Evolutionary conservation across 2,329 filamentous ascomycete species (phyloP), one percentile per base, ranked within the genome.

Genomic region (Diplodia intermedia): DNA sequence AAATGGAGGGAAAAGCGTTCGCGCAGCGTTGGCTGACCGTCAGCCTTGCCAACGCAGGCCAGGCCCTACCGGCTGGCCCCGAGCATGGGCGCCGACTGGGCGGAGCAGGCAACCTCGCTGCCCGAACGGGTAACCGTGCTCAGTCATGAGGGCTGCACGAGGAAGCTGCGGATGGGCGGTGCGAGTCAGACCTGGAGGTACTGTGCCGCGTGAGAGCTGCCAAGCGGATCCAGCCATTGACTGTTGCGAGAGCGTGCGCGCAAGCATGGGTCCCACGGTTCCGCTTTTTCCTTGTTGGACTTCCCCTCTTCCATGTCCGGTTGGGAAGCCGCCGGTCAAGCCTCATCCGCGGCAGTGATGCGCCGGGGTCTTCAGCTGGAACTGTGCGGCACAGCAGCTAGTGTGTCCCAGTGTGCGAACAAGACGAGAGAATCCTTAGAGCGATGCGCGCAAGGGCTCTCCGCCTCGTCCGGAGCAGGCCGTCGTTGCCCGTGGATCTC

Each of bases 101-200:
- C 55, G 14, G 55, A 40, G 33, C 18, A 40, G 55, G 36, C 55
- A 43, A 29, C 55, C 55, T 60, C 55, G 55, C 55, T 31, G 57
- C 57, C 57, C 40, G 29, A 63, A 63, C 47, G 60, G 60, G 60
- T 26, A 63, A 50, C 60, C 43, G 60, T 63, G 60, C 60, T 52
- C 43, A 18, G 60, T 63, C 60, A 50, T 63, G 47, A 52, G 57
- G 40, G 20, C 57, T 26, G 26, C 29, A 49, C 47, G 57, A 43
- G 31, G 57, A 61, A 43, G 40, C n/a, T 61, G 40, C 26, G 23
- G 40, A 47, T 23, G 2, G 40, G 5, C 26, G 26, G 31, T 33
- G 56, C 56, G 56, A 61, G 56, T 61, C 56, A 61, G 55, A 29
- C 20, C 1, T 38, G 8, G 18, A 60, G 26, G 29, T 12, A 4